Percentiles rank a stretch among this genome's conserved stretches.
Conservation (phyloP, 768 basidiomycete genomes). For the Lentinula aciculospora region DNA sequence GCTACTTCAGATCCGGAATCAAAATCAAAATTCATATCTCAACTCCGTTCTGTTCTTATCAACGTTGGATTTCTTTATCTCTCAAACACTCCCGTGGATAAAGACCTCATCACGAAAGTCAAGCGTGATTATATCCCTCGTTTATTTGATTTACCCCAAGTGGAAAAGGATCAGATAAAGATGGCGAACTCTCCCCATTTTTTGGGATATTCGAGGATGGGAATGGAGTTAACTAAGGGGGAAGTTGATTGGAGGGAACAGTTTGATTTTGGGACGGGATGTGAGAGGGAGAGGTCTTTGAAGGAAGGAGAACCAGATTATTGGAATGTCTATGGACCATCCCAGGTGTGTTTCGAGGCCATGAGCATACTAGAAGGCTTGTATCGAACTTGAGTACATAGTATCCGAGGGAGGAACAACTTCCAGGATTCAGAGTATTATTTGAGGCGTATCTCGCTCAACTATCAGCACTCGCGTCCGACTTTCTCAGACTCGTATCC, state of each 20-base stretch:
- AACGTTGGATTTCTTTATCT: slow-evolving; percentile 54
- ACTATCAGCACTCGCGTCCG: slow-evolving; percentile 36
- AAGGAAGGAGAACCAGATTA: slow-evolving; percentile 41
- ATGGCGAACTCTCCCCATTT: slow-evolving; percentile 54
- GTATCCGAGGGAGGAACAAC: slow-evolving; percentile 5
- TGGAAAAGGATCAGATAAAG: slow-evolving; percentile 32
- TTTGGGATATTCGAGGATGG: slow-evolving; percentile 47
- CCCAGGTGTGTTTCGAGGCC: slow-evolving; percentile 40
- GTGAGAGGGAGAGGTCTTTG: slow-evolving; percentile 21
- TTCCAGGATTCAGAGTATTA: slow-evolving; percentile 44
- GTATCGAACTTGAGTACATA: background rate
- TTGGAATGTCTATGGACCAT: slow-evolving; percentile 42
- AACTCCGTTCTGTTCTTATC: slow-evolving; percentile 44
- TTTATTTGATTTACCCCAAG: slow-evolving; percentile 43
- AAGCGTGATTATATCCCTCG: slow-evolving; percentile 34
- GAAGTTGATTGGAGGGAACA: slow-evolving; percentile 47
- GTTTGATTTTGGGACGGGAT: slow-evolving; percentile 48
- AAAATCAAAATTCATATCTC: slow-evolving; percentile 35
- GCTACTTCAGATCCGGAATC: background rate
- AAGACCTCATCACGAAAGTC: slow-evolving; percentile 30
- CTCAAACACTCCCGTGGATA: slow-evolving; percentile 37
- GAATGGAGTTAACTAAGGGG: slow-evolving; percentile 46
- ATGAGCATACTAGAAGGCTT: background rate
- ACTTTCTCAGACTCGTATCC: slow-evolving; percentile 37
- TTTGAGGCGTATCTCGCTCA: slow-evolving; percentile 35